phyloP scores from a whole-genome alignment of 768 basidiomycete species.

The Rhizopogon sp. region DNA sequence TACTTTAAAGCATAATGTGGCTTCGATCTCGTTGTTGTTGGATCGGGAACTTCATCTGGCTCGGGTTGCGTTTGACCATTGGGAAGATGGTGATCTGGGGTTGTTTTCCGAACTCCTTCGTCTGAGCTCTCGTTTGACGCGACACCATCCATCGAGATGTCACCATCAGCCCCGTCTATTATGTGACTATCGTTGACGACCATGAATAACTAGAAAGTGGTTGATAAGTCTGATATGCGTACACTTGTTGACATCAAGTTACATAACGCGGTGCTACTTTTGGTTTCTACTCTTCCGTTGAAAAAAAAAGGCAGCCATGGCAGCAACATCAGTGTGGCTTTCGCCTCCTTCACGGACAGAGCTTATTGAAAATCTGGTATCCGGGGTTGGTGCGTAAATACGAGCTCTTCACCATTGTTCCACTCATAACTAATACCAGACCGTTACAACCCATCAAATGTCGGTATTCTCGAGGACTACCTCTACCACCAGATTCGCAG shows the following conservation, averaged over 20 bases:
- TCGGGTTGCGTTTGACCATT: neutral
- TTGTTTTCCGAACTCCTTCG: neutral
- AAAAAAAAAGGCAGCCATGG: slow-evolving; percentile 18
- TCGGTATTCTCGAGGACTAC: slow-evolving; percentile 92
- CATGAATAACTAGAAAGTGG: neutral
- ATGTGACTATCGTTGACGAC: neutral
- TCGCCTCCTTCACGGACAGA: slow-evolving; percentile 76
- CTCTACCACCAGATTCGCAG: slow-evolving; percentile 90
- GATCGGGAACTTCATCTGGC: neutral
- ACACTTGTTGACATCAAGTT: neutral
- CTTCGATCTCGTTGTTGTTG: slow-evolving; percentile 5
- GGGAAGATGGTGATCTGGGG: neutral
- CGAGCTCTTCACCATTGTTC: neutral
- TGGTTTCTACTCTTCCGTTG: slow-evolving; percentile 1
- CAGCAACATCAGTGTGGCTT: slow-evolving; percentile 57
- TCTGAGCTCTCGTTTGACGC: neutral
- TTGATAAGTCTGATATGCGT: no score
- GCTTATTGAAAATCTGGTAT: slow-evolving; percentile 87
- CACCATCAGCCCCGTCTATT: neutral
- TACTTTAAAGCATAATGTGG: slow-evolving; percentile 57
- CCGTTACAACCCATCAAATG: slow-evolving; percentile 95
- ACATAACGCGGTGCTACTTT: neutral
- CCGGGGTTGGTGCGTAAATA: slow-evolving; percentile 72
- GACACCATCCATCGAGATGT: neutral
- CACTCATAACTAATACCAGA: slow-evolving; percentile 42